Base-by-base conservation (phyloP, 306 rosid genomes). In the Pyrus pyrifolia region DNA sequence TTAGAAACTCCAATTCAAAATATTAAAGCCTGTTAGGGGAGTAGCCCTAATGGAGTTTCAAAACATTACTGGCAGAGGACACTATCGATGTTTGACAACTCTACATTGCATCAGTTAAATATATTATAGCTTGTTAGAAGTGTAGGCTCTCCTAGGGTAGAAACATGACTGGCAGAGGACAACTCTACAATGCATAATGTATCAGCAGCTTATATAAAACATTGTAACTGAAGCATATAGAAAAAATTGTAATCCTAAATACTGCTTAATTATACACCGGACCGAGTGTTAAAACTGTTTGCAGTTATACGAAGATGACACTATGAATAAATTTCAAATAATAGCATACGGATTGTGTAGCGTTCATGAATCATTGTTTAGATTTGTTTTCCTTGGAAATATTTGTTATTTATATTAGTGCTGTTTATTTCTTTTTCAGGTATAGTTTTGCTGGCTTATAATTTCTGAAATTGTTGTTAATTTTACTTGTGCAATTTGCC, bases 401-500 rank as follows among this genome's bases (percentile, higher is more conserved):
- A 27, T 60, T 35, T 5, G 27, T 55, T 57, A 8, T 21, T 51
- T 29, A 72, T 73, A 30, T 44, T 19, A 7, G 21, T 42, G 58
- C 55, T 76, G 53, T 53, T 38, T 14, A 55, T 71, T 14, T 40
- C 14, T 11, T n/a, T 75, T 31, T 64, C 60, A 1, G 8, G 22
- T 25, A 15, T 22, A 17, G n/a, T 52, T 55, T 19, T 21, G 19
- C 14, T 42, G 57, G 25, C 29, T 18, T 52, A 22, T 60, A 5
- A 10, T 33, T 6, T 61, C n/a, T 29, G 31, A 49, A 52, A 44
- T 68, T 76, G 15, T 53, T 62, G 15, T 1, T 42, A 45, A n/a
- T 40, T 68, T 45, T 0, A 70, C 29, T 25, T 76, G 29, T 67
- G n/a, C 75, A 33, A 68, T 74, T 84, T 80, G 40, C 80, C 70